Conservation (phyloP, 768 basidiomycete species). For the Trametes villosa region DNA sequence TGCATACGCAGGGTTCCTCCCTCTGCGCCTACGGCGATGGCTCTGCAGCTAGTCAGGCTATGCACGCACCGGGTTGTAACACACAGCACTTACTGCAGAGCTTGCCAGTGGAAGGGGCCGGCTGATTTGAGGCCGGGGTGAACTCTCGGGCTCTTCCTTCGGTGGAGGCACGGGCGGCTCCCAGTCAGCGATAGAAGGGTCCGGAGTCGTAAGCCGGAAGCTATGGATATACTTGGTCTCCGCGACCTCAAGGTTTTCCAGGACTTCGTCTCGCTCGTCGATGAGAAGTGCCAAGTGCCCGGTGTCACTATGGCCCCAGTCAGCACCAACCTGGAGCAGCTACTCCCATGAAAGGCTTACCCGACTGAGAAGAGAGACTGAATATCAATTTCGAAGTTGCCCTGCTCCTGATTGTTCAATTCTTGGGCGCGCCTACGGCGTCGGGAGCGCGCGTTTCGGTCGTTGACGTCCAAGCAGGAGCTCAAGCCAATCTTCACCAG, state of each 20-base stretch:
- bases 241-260: constrained; percentile 82
- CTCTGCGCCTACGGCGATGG: constrained; percentile 50
- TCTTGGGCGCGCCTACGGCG: constrained; percentile 31
- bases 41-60: constrained; percentile 24
- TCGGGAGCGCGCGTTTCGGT: constrained; percentile 28
- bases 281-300: constrained; percentile 68
- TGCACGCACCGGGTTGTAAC: not conserved
- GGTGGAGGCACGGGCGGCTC: constrained; percentile 36
- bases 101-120: constrained; percentile 60
- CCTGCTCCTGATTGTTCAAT: constrained; percentile 51
- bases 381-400: constrained; percentile 62
- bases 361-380: constrained; percentile 75
- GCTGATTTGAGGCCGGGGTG: constrained; percentile 61
- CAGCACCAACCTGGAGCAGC: constrained; percentile 4
- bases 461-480: constrained; percentile 50
- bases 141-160: constrained; percentile 42
- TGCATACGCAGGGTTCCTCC: constrained; percentile 64
- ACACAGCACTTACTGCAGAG: constrained; percentile 30
- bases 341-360: constrained; percentile 43
- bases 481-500: constrained; percentile 69
- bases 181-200: constrained; percentile 66
- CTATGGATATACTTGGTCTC: constrained; percentile 80
- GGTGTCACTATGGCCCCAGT: constrained; percentile 58
- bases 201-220: constrained; percentile 73
- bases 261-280: constrained; percentile 72